Evolutionary conservation across 2,329 filamentous ascomycete genomes (phyloP).

Genomic region (Apiospora rasikravindrae): DNA sequence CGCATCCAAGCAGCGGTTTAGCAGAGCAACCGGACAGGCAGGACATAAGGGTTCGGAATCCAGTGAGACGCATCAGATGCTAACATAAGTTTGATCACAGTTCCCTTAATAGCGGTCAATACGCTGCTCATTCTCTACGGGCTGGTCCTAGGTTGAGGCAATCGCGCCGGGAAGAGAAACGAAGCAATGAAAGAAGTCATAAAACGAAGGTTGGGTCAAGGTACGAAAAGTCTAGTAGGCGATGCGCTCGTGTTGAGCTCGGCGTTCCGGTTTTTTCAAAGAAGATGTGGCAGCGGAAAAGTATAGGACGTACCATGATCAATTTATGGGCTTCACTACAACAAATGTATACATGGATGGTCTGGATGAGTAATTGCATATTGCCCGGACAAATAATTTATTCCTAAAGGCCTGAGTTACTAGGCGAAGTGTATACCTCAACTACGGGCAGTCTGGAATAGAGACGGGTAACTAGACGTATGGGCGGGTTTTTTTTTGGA

Average conservation of each 20-base stretch:
- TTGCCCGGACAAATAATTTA: neutral
- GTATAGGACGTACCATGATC: too few species aligned
- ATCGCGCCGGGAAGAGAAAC: neutral
- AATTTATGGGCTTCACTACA: neutral
- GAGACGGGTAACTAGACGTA: neutral
- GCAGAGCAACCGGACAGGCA: neutral
- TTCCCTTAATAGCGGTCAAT: constrained; percentile 85
- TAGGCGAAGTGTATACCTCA: neutral
- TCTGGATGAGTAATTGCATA: neutral
- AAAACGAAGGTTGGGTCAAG: neutral
- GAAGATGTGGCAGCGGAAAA: neutral
- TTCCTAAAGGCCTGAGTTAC: neutral
- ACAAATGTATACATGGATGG: neutral
- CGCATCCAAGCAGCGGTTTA: neutral
- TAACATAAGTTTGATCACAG: constrained; percentile 47
- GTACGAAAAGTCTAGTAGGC: neutral
- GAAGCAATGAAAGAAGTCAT: constrained; percentile 3
- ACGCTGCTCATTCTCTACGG: constrained; percentile 83
- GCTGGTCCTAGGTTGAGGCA: constrained; percentile 68
- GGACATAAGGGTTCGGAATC: neutral
- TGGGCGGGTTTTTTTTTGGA: neutral
- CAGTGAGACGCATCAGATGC: neutral
- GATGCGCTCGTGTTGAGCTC: neutral
- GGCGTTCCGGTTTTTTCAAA: constrained; percentile 2
- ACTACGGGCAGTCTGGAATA: neutral